Conservation (phyloP, 495 filamentous ascomycete species). For the Aspergillus taichungensis region DNA sequence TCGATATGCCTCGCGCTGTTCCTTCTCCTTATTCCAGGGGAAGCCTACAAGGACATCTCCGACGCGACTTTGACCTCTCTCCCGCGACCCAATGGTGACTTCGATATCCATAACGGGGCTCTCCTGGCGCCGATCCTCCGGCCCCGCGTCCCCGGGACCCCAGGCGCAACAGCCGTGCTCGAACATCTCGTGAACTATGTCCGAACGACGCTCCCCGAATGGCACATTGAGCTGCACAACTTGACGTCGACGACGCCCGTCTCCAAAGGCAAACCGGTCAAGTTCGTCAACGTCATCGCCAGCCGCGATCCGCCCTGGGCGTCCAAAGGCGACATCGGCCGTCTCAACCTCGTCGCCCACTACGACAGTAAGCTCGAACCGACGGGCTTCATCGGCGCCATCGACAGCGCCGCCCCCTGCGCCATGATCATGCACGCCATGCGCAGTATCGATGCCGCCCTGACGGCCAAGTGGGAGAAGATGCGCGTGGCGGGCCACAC, state of each 20-base stretch:
- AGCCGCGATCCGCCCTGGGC: conserved; percentile 86
- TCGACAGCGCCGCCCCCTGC: conserved; percentile 87
- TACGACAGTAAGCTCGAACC: conserved; percentile 83
- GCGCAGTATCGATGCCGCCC: conserved; percentile 64
- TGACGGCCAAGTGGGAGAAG: conserved; percentile 71
- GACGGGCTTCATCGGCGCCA: conserved; percentile 85
- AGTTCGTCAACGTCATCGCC: conserved; percentile 80
- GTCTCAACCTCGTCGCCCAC: conserved; percentile 84
- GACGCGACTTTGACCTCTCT: conserved; percentile 59
- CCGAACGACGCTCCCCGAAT: conserved; percentile 57
- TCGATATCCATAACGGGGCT: conserved; percentile 64
- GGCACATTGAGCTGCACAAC: conserved; percentile 78
- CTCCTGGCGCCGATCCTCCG: conserved; percentile 86
- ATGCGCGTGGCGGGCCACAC: conserved; percentile 51
- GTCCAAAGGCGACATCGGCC: conserved; percentile 58
- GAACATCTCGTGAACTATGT: conserved; percentile 83
- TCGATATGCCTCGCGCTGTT: conserved; percentile 22
- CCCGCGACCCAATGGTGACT: conserved; percentile 63
- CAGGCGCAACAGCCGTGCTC: conserved; percentile 63
- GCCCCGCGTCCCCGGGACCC: conserved; percentile 80
- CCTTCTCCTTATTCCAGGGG: conserved; percentile 16
- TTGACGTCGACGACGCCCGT: conserved; percentile 73
- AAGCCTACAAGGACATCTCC: conserved; percentile 66
- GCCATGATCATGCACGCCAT: conserved; percentile 86
- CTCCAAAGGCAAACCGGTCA: conserved; percentile 57